Base-by-base conservation (phyloP, 2,329 filamentous ascomycete species). In the Botrytis tulipae region DNA sequence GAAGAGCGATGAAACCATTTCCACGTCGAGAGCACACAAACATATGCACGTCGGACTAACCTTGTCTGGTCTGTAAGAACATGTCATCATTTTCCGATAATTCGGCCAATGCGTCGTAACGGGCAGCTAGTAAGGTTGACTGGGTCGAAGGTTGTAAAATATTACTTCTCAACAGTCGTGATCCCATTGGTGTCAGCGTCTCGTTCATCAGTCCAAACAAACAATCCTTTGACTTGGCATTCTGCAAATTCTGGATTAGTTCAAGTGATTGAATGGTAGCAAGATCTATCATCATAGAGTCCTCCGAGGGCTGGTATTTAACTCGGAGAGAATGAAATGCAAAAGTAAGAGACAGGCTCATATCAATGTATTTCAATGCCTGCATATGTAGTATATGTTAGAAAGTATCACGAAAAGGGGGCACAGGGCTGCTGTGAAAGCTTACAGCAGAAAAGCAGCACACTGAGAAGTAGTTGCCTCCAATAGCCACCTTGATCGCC, bases 221-320 rank as follows among this genome's bases (percentile, higher is more conserved):
- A 76, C 92, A 95, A 57, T 95, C 89, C 76, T 90, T 93, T 0
- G 94, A 97, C 77, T 92, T 94, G 0, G 90, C 80, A 77, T 92
- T 90, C 20, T 93, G 90, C 0, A 95, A 80, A 77, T 98, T 99
- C 78, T 97, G 94, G 40, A 98, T 92, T 9, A 99, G 86, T 81
- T 99, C 96, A 4, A 99, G 85, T 0, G 94, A 94, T 54, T 91
- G 88, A 42, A 98, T 93, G 0, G 95, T 97, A 0, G 93, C 92
- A 3, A 96, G 87, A 79, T 98, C 95, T 78, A 98, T 97, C 88
- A 97, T 93, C 95, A 98, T 97, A 0, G 94, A 93, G 37, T 95
- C 93, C 80, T 97, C 93, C 0, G 94, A 94, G 1, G 94, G 92
- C 78, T 95, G 91, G 77, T 97, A 98, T 76, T 90, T 91, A 79